These are phyloP conservation scores for Medicago ruthenica DNA, from an alignment of 306 rosid genomes.

Conservation along the genomic window DNA sequence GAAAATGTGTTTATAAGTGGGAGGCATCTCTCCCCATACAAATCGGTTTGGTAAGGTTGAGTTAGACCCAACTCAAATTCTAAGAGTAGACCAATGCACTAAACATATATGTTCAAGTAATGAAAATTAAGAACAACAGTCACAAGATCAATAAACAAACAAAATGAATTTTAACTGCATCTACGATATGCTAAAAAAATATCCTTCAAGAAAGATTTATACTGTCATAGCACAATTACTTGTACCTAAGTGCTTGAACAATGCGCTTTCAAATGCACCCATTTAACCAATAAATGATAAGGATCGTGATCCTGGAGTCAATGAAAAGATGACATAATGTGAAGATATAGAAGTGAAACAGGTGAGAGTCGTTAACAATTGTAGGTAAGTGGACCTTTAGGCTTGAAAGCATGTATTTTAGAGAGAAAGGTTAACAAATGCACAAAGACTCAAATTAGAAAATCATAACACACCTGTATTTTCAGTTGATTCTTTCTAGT, in stretches of 20 bases:
- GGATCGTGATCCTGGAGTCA: slow-evolving; percentile 4
- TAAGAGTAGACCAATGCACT: background rate
- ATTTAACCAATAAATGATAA: slow-evolving; percentile 28
- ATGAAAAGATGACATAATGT: slow-evolving; percentile 12
- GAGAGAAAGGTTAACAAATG: slow-evolving; percentile 29
- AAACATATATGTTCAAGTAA: background rate
- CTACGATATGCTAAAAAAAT: background rate
- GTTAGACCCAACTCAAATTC: background rate
- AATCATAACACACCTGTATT: slow-evolving; percentile 9
- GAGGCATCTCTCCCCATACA: background rate
- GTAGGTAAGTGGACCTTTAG: slow-evolving; percentile 11
- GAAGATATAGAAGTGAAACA: slow-evolving; percentile 33
- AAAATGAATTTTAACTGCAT: background rate
- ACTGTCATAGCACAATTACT: slow-evolving; percentile 18
- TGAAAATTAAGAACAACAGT: slow-evolving; percentile 5
- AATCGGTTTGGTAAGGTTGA: background rate
- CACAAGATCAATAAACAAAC: background rate
- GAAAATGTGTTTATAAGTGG: slow-evolving; percentile 2
- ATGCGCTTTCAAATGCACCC: slow-evolving; percentile 1
- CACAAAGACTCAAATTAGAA: slow-evolving; percentile 19
- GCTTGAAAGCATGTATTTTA: slow-evolving; percentile 5
- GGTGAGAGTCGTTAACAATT: slow-evolving; percentile 18
- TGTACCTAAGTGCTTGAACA: slow-evolving; percentile 17
- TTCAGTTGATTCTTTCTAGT: no score
- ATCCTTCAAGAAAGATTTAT: slow-evolving; percentile 15